Evolutionary conservation across 2,329 filamentous ascomycete genomes (phyloP).

Genomic region (Fusarium sp.): DNA sequence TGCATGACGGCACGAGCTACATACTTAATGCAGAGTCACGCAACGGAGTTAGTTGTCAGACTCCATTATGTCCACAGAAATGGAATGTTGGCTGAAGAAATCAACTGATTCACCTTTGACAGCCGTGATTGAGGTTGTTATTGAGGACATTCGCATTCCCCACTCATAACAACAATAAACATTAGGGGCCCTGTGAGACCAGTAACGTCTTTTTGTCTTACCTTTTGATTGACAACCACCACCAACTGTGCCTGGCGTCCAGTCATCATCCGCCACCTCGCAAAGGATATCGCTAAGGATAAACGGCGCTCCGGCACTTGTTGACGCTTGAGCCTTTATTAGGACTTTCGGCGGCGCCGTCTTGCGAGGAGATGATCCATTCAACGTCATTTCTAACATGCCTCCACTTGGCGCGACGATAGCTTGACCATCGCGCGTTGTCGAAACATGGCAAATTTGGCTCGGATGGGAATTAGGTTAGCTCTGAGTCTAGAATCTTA

Average conservation of each 20-base stretch:
- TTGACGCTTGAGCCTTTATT: conserved; percentile 23
- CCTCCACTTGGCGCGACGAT: conserved; percentile 41
- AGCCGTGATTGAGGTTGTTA: background rate
- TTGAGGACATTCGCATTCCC: conserved; percentile 13
- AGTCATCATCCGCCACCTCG: conserved; percentile 3
- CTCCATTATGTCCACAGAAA: background rate
- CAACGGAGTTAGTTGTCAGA: background rate
- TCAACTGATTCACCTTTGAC: conserved; percentile 4
- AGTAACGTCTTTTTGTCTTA: conserved; percentile 36
- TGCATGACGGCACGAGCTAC: conserved; percentile 38
- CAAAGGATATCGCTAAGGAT: background rate
- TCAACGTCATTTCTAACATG: conserved; percentile 37
- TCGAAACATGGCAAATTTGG: conserved; percentile 30
- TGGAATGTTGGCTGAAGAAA: conserved; percentile 16
- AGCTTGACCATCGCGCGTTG: conserved; percentile 23
- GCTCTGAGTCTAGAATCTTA: conserved; percentile 22
- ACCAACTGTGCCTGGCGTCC: conserved; percentile 7
- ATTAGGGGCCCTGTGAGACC: conserved; percentile 33
- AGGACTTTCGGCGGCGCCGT: conserved; percentile 26
- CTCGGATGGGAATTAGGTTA: conserved; percentile 12
- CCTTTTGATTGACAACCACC: conserved; percentile 12
- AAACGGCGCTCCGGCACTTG: conserved; percentile 34
- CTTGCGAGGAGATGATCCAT: conserved; percentile 20
- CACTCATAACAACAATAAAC: conserved; percentile 17
- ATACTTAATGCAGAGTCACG: conserved; percentile 13